Evolutionary conservation across 2,329 filamentous ascomycete genomes (phyloP).

Genomic region (Aureobasidium pullulans): DNA sequence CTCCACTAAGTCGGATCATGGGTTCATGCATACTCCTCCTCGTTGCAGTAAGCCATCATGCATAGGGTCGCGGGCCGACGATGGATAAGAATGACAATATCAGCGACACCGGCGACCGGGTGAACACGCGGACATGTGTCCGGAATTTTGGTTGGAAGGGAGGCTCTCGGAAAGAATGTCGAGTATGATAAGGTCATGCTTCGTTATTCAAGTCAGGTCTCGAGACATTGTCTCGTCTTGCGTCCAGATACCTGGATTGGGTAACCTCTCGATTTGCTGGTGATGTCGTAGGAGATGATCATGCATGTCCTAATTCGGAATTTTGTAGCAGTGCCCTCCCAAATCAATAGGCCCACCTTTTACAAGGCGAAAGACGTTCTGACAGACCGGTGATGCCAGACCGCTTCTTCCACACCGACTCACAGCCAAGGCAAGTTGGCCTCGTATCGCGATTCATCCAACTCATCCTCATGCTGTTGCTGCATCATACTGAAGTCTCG

Average conservation of each 20-base stretch:
- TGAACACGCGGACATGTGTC: background rate
- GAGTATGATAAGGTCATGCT: background rate
- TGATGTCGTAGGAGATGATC: background rate
- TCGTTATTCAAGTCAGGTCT: background rate
- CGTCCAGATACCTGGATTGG: background rate
- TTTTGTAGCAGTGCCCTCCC: background rate
- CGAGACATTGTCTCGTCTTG: background rate
- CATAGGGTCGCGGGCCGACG: background rate
- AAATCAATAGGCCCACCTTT: background rate
- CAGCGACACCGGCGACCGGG: background rate
- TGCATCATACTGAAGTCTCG: slow-evolving; percentile 19
- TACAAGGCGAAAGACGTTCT: background rate
- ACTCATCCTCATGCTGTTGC: background rate
- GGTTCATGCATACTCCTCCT: background rate
- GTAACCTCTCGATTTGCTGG: background rate
- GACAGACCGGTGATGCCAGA: background rate
- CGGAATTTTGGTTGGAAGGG: background rate
- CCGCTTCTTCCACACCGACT: background rate
- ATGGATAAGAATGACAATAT: background rate
- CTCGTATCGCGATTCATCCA: background rate
- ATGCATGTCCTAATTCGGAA: background rate
- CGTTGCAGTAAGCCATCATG: background rate
- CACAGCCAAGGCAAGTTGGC: slow-evolving; percentile 1
- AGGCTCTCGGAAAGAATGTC: background rate
- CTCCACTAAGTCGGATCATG: background rate